phyloP scores from a whole-genome alignment of 2,329 filamentous ascomycete genomes.

The Colletotrichum noveboracense region DNA sequence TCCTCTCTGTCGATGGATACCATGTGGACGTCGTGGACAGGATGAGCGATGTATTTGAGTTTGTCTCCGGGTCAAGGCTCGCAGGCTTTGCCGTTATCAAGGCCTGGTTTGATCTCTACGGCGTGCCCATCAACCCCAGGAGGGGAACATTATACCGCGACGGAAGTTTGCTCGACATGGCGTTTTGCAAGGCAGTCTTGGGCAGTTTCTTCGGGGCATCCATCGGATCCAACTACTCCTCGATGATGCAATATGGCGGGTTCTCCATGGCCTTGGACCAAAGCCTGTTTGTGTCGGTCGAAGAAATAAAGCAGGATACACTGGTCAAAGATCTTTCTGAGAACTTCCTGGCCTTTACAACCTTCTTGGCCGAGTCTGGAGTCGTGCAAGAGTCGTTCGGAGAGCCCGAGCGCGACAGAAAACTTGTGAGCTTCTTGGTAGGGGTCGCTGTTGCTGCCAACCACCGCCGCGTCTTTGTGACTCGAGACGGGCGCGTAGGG shows the following conservation, averaged over 20 bases:
- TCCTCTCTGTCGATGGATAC: slow-evolving; percentile 18
- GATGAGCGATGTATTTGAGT: not conserved
- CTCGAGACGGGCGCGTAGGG: slow-evolving; percentile 13
- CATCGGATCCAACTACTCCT: not conserved
- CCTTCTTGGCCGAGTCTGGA: not conserved
- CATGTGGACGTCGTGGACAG: slow-evolving; percentile 5
- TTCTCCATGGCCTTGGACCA: not conserved
- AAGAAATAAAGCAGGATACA: not conserved
- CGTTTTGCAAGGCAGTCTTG: slow-evolving; percentile 18
- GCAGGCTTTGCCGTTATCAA: not conserved
- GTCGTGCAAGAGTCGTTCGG: not conserved
- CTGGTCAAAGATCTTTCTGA: not conserved
- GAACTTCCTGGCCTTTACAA: not conserved
- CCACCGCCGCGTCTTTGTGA: slow-evolving; percentile 7
- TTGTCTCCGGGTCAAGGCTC: not conserved
- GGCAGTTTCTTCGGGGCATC: not conserved
- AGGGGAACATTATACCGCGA: not conserved
- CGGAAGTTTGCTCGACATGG: slow-evolving; percentile 8
- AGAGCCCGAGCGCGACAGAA: not conserved
- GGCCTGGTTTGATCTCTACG: not conserved
- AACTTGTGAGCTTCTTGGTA: not conserved
- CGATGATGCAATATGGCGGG: not conserved
- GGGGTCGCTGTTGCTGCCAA: not conserved
- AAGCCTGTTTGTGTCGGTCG: not conserved
- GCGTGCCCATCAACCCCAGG: not conserved